A percentile compares a stretch with the other conserved stretches of the same genome.
phyloP scores from a whole-genome alignment of 768 basidiomycete species.

The Termitomyces sp. region DNA sequence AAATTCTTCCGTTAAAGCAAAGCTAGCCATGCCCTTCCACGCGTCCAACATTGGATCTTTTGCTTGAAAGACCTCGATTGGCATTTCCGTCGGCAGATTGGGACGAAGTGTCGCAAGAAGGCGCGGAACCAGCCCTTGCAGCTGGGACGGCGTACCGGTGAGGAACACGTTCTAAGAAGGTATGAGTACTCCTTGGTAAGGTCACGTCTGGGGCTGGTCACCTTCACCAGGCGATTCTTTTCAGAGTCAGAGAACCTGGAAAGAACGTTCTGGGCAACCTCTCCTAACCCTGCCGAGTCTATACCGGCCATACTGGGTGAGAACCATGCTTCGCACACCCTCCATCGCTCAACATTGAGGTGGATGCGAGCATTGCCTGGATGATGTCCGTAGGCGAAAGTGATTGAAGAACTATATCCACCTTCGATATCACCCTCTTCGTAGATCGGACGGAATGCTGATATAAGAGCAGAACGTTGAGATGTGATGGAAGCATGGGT shows the following conservation, averaged over 20 bases:
- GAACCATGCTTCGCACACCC: constrained; percentile 91
- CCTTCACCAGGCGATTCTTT: constrained; percentile 71
- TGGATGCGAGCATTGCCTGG: constrained; percentile 73
- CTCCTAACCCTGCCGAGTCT: constrained; percentile 92
- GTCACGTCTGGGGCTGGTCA: constrained; percentile 21
- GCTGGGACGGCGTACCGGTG: constrained; percentile 74
- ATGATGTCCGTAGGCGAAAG: not conserved
- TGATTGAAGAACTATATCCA: constrained; percentile 11
- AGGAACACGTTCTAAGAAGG: constrained; percentile 75
- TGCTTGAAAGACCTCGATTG: constrained; percentile 59
- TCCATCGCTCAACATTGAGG: constrained; percentile 84
- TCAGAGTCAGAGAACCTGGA: constrained; percentile 63
- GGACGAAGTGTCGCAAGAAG: constrained; percentile 76
- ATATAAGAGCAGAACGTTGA: constrained; percentile 78
- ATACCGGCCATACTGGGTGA: constrained; percentile 91
- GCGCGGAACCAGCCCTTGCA: constrained; percentile 64
- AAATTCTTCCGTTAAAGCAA: constrained; percentile 55
- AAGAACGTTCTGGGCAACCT: constrained; percentile 83
- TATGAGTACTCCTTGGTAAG: not conserved
- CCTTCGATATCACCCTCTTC: constrained; percentile 71
- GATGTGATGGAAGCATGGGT: constrained; percentile 77
- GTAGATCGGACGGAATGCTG: constrained; percentile 79
- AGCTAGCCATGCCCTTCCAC: constrained; percentile 90
- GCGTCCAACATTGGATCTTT: constrained; percentile 68
- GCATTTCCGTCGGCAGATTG: constrained; percentile 78